These are phyloP conservation scores for Boletus bicolor DNA, from an alignment of 768 basidiomycete genomes.

Conservation along the genomic window DNA sequence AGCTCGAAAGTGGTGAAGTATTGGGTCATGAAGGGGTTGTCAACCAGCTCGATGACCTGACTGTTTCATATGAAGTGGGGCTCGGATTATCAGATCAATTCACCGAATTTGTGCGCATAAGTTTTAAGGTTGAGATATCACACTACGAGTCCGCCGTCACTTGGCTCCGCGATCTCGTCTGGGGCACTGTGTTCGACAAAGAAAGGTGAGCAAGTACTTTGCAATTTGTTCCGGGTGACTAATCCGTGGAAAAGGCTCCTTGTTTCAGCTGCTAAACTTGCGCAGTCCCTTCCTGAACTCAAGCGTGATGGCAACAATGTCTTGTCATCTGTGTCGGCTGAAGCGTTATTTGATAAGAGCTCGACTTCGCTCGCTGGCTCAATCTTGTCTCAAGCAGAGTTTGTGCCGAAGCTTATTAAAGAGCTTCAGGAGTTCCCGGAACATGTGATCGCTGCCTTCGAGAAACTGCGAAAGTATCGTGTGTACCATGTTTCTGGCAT, in stretches of 20 bases:
- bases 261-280: conserved; percentile 81
- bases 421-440: conserved; percentile 72
- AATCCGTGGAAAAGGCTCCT: conserved; percentile 53
- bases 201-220: conserved; percentile 53
- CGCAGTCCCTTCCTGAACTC: conserved; percentile 85
- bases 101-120: conserved; percentile 68
- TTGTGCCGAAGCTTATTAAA: conserved; percentile 70
- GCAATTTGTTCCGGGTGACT: not conserved
- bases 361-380: conserved; percentile 68
- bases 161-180: conserved; percentile 84
- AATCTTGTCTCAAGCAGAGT: conserved; percentile 73
- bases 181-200: conserved; percentile 69
- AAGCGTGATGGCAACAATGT: conserved; percentile 89
- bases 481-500: conserved; percentile 28
- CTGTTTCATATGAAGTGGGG: conserved; percentile 78
- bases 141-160: conserved; percentile 78
- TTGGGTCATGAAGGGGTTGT: conserved; percentile 88
- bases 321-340: conserved; percentile 64
- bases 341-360: conserved; percentile 61
- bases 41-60: conserved; percentile 85
- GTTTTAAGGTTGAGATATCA: conserved; percentile 79
- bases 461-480: conserved; percentile 70
- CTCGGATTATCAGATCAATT: conserved; percentile 67
- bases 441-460: conserved; percentile 67
- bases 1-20: conserved; percentile 60